A percentile compares a stretch with the other conserved stretches of the same genome.
Conservation (phyloP, 2,329 filamentous ascomycete species). For the Aureobasidium sp. region DNA sequence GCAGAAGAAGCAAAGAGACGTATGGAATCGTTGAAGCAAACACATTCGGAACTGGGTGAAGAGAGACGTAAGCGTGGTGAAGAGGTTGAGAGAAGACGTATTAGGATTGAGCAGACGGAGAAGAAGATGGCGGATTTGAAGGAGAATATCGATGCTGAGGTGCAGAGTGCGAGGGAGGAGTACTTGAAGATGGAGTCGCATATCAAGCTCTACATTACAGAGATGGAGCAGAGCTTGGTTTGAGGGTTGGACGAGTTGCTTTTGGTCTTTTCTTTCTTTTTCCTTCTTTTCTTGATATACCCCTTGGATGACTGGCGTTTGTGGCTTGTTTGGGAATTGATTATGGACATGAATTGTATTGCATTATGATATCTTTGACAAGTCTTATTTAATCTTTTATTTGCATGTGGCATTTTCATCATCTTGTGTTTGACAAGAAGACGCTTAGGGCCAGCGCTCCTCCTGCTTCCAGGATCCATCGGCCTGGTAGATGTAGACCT, state of each 20-base stretch:
- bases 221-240: constrained; percentile 85
- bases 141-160: constrained; percentile 92
- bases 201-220: constrained; percentile 94
- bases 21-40: constrained; percentile 79
- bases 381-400: neutral
- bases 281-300: neutral
- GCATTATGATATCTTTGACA: neutral
- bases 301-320: neutral
- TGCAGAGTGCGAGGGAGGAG: constrained; percentile 82
- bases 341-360: neutral
- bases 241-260: neutral
- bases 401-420: neutral
- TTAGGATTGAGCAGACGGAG: constrained; percentile 96
- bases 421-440: neutral
- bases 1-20: constrained; percentile 71
- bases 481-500: constrained; percentile 54
- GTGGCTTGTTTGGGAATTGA: too few relatives aligned
- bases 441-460: constrained; percentile 56
- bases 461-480: constrained; percentile 55
- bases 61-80: constrained; percentile 80
- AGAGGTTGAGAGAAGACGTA: constrained; percentile 83
- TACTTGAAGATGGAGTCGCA: constrained; percentile 97
- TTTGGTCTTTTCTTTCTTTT: neutral
- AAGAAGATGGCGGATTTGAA: constrained; percentile 99
- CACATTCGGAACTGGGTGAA: constrained; percentile 73